phyloP scores from a whole-genome alignment of 1,139 yeast genomes.

The Scheffersomyces stambukii region DNA sequence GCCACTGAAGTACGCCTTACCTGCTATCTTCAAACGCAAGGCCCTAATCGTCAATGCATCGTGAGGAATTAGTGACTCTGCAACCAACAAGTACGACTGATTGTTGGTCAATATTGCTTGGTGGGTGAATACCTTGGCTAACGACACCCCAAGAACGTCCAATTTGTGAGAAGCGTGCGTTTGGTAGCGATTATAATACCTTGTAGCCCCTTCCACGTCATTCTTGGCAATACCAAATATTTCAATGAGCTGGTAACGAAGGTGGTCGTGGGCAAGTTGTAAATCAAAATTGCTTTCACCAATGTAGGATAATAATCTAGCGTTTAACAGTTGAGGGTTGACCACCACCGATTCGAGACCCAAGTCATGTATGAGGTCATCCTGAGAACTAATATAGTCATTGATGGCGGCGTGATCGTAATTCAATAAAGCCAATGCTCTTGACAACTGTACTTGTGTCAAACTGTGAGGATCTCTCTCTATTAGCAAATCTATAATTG shows the following conservation, averaged over 20 bases:
- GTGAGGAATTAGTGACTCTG: conserved; percentile 37
- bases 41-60: conserved; percentile 34
- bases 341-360: too few relatives aligned
- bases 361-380: too few relatives aligned
- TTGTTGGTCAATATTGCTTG: conserved; percentile 37
- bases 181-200: conserved; percentile 34
- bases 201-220: conserved; percentile 24
- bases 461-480: too few relatives aligned
- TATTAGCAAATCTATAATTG: too few relatives aligned
- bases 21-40: conserved; percentile 45
- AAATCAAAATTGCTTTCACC: conserved; percentile 18
- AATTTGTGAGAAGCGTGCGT: conserved; percentile 31
- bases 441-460: too few relatives aligned
- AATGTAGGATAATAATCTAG: conserved; percentile 6
- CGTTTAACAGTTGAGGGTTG: too few relatives aligned
- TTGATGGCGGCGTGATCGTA: too few relatives aligned
- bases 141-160: conserved; percentile 27
- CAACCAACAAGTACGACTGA: conserved; percentile 31
- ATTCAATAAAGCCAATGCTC: too few relatives aligned
- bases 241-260: conserved; percentile 30
- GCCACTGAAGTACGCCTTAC: conserved; percentile 33
- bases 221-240: conserved; percentile 33
- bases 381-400: too few relatives aligned
- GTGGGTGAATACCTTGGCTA: conserved; percentile 31
- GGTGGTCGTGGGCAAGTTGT: conserved; percentile 21